Percentiles rank a stretch among this genome's conserved stretches.
phyloP scores from a whole-genome alignment of 768 basidiomycete genomes.

The Boletus patriciae region DNA sequence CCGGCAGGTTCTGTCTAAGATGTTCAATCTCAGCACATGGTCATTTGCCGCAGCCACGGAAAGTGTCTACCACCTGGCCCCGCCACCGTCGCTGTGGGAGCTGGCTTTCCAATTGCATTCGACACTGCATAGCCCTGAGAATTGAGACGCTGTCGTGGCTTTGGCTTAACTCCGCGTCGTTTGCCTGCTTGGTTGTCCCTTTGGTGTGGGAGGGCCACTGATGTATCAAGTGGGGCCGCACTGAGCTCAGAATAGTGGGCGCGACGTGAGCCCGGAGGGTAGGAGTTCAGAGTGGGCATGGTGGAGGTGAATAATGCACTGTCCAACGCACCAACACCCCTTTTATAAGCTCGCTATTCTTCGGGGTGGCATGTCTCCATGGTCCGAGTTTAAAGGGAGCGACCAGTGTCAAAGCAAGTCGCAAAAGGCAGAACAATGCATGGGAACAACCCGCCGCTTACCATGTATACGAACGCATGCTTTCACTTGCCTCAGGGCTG shows the following conservation, averaged over 20 bases:
- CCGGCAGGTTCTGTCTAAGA: conserved; percentile 4
- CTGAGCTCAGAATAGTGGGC: conserved; percentile 3
- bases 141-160: not conserved
- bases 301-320: not conserved
- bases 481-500: conserved; percentile 7
- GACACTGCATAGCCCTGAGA: not conserved
- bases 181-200: not conserved
- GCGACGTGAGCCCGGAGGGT: not conserved
- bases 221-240: not conserved
- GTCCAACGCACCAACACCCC: not conserved
- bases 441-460: conserved; percentile 13
- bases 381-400: not conserved
- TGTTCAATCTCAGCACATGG: not conserved
- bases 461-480: not conserved
- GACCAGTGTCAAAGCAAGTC: conserved; percentile 10
- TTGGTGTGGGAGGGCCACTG: not conserved
- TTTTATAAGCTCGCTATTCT: conserved; percentile 7
- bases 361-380: conserved; percentile 8
- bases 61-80: conserved; percentile 9
- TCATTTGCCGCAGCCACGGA: not conserved
- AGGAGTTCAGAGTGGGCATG: conserved; percentile 4
- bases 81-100: not conserved
- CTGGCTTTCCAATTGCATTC: not conserved
- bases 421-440: conserved; percentile 8
- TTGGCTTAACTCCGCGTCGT: not conserved